Percentiles rank a stretch among this genome's conserved stretches.
Conservation (phyloP, 768 basidiomycete species). For the Cystobasidium ongulense region DNA sequence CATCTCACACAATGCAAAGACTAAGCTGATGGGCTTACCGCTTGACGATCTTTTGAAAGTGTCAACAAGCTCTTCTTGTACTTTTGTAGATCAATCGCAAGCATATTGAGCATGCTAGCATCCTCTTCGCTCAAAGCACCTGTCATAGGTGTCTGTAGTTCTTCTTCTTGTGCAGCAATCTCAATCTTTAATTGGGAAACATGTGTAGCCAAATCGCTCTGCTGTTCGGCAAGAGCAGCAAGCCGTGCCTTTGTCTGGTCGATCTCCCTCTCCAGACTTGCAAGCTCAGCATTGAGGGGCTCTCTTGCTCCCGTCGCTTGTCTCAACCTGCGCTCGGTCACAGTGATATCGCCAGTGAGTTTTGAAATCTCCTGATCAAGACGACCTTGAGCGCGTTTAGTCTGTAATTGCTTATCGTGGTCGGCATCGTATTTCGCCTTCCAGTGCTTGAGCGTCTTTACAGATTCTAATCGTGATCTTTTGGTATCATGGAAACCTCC, state of each 20-base stretch:
- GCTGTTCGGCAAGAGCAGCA: conserved; percentile 57
- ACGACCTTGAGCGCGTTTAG: conserved; percentile 59
- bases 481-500: conserved; percentile 93
- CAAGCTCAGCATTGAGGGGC: conserved; percentile 58
- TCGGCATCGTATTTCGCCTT: conserved; percentile 62
- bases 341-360: conserved; percentile 63
- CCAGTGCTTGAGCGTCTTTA: conserved; percentile 69
- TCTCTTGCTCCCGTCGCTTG: conserved; percentile 64
- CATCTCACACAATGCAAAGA: conserved; percentile 16
- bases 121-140: conserved; percentile 68
- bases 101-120: conserved; percentile 55
- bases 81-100: conserved; percentile 68
- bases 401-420: conserved; percentile 59
- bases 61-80: conserved; percentile 64
- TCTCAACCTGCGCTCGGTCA: conserved; percentile 60
- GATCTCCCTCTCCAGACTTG: conserved; percentile 57
- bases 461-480: conserved; percentile 77
- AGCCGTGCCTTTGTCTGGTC: conserved; percentile 61
- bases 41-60: conserved; percentile 58
- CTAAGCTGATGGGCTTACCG: conserved; percentile 52
- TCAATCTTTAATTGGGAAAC: conserved; percentile 57
- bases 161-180: conserved; percentile 52
- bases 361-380: conserved; percentile 82
- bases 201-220: conserved; percentile 67
- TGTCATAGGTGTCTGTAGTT: conserved; percentile 53